Percentiles rank a stretch among this genome's conserved stretches.
These are phyloP conservation scores for Aureobasidium sp. DNA, from an alignment of 2,329 filamentous ascomycete genomes.

Conservation along the genomic window DNA sequence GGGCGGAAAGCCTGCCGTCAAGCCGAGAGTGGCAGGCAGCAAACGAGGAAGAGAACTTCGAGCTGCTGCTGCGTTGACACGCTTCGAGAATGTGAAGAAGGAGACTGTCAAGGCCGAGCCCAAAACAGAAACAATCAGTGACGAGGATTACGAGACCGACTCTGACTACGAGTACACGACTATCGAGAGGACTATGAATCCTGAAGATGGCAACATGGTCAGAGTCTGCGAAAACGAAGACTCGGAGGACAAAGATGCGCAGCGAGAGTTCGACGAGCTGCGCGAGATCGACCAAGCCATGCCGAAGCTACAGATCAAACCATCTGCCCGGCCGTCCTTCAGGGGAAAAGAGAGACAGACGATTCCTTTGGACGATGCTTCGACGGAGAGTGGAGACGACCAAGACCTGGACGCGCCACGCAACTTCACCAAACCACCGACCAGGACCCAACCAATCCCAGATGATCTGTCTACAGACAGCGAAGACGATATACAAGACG, in stretches of 20 bases:
- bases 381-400: not conserved
- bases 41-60: conserved; percentile 66
- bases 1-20: conserved; percentile 33
- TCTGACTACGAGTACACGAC: conserved; percentile 47
- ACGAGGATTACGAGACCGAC: conserved; percentile 42
- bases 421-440: not conserved
- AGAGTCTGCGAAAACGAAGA: conserved; percentile 61
- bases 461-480: conserved; percentile 5
- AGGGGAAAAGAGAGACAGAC: not conserved
- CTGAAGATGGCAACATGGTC: conserved; percentile 57
- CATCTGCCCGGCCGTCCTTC: not conserved
- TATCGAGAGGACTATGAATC: conserved; percentile 56
- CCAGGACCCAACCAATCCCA: not conserved
- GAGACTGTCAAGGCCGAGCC: conserved; percentile 23
- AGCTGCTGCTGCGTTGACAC: conserved; percentile 66
- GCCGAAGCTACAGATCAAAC: not conserved
- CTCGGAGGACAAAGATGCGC: conserved; percentile 48
- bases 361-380: not conserved
- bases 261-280: conserved; percentile 61
- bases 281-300: conserved; percentile 34
- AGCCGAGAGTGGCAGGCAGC: conserved; percentile 66
- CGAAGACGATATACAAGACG: conserved; percentile 4
- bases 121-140: conserved; percentile 31
- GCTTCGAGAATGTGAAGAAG: conserved; percentile 51
- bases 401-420: not conserved